Percentiles rank a stretch among this genome's conserved stretches.
These are phyloP conservation scores for Lactifluus subvellereus DNA, from an alignment of 768 basidiomycete genomes.

Conservation along the genomic window DNA sequence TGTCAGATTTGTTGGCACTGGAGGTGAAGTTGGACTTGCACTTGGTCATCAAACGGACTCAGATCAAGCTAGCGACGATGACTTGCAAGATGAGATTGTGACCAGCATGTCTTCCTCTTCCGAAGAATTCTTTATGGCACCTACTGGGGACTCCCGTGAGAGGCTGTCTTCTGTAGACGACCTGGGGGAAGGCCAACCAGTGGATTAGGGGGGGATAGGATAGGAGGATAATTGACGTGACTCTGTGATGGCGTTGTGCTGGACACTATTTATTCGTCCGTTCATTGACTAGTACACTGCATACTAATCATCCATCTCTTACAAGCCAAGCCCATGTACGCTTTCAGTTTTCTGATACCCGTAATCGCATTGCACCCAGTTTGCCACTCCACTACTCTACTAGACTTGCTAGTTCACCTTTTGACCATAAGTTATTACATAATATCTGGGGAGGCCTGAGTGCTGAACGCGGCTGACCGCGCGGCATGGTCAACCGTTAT, in stretches of 20 bases:
- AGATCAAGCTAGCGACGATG: not conserved
- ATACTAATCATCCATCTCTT: slow-evolving; percentile 22
- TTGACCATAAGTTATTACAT: slow-evolving; percentile 1
- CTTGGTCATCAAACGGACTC: not conserved
- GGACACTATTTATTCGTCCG: slow-evolving; percentile 23
- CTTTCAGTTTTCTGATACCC: slow-evolving; percentile 20
- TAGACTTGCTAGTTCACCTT: not conserved
- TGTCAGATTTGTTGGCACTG: slow-evolving; percentile 8
- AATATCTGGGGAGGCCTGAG: not conserved
- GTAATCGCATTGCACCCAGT: not conserved
- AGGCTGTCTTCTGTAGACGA: slow-evolving; percentile 31
- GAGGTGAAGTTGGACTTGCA: not conserved
- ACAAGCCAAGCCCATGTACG: slow-evolving; percentile 18
- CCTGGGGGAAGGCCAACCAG: slow-evolving; percentile 50
- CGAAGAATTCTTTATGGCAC: not conserved
- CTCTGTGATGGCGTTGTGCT: slow-evolving; percentile 17
- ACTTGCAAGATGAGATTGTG: not conserved
- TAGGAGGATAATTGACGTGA: slow-evolving; percentile 10
- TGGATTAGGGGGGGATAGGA: slow-evolving; percentile 40
- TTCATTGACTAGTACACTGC: slow-evolving; percentile 22
- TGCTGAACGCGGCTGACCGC: not conserved
- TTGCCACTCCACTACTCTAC: not conserved
- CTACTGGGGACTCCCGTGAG: not conserved
- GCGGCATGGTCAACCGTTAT: not conserved
- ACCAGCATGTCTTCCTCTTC: not conserved